Evolutionary conservation across 768 basidiomycete genomes (phyloP), one percentile per base, ranked within the genome.

Genomic region (Tricholoma saponaceum): DNA sequence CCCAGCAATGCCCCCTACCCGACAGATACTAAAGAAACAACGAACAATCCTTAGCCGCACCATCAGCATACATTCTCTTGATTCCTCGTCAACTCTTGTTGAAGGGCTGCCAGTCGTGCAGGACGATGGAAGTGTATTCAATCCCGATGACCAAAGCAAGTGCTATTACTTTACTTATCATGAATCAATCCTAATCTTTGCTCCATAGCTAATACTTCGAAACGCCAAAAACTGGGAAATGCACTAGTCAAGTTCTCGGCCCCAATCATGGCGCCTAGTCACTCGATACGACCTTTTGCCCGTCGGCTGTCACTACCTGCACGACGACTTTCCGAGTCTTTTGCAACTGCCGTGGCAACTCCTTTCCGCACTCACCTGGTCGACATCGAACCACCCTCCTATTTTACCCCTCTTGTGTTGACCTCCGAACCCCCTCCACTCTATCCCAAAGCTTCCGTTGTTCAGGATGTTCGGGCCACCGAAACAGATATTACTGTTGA

Each of bases 31-130:
- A 9, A 49, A 47, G 13, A 56, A 23, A 13, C 41, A 20, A 20
- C 20, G 12, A 35, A 22, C 5, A 30, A 12, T n/a, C 7, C 22
- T 35, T 20, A 23, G 25, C 9, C 46, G 55, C 5, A 47, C 46
- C 18, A 8, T 35, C 44, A 56, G 49, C 18, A 26, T 18, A 16
- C 49, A 56, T 22, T 41, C 55, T 26, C 49, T 56, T 39, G 26
- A 3, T 51, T 56, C 55, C 6, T 37, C 49, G 5, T 56, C 55
- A 3, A 51, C 55, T 39, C 49, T 51, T n/a, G 35, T 56, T 3
- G 47, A 39, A n/a, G 44, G 3, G 13, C 13, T 35, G 10, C 30
- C 33, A 25, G 25, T 28, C 6, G n/a, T 16, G 10, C 33, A 56
- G 41, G 5, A 9, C 47, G 13, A n/a, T 12, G 5, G 23, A 46